Base-by-base conservation (phyloP, 1,139 yeast genomes). In the Candida gigantensis region DNA sequence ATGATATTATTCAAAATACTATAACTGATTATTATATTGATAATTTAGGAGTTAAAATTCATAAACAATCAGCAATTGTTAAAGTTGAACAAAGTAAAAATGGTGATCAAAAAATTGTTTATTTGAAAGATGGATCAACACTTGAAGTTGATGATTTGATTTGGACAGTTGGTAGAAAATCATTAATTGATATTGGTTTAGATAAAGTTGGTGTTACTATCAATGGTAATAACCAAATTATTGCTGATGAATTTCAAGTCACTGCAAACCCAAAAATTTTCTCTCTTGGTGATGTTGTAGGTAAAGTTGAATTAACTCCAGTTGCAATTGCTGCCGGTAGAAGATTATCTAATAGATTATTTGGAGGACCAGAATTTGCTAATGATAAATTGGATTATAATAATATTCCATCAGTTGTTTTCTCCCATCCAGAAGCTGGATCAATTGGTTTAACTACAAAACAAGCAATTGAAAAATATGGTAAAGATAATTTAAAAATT, bases 281-380 rank as follows among this genome's bases (percentile, higher is more conserved):
- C 58, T 83, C 98, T 2, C 72, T 92, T 36, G 99, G 99, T 55
- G 99, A 92, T 60, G 95, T 89, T 43, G 83, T 84, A 28, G 96
- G 96, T 44, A 82, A 83, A 41, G 84, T 85, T 35, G 97, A 92
- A 67, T 77, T 92, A 55, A 92, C 99, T 6, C 99, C 99, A 5
- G 97, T 89, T 32, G 98, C 98, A 32, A 92, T 92, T 69, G 97
- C 98, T 27, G 94, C 98, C 6, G 99, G 99, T 41, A 83, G 99
- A 65, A 86, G 80, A 62, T 76, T 92, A 49, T 79, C 97, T 27
- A 90, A 89, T 68, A 78, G 99, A 60, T 67, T 92, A 44, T 92
- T 90, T 58, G 68, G 73, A 6, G 97, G 97, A 16, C 83, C 90
- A 35, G 78, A 74, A 37, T 86, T 75, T 68, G 79, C 78, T 50